These are phyloP conservation scores for Aspergillus luchuensis DNA, from an alignment of 2,329 filamentous ascomycete genomes.

Conservation along the genomic window DNA sequence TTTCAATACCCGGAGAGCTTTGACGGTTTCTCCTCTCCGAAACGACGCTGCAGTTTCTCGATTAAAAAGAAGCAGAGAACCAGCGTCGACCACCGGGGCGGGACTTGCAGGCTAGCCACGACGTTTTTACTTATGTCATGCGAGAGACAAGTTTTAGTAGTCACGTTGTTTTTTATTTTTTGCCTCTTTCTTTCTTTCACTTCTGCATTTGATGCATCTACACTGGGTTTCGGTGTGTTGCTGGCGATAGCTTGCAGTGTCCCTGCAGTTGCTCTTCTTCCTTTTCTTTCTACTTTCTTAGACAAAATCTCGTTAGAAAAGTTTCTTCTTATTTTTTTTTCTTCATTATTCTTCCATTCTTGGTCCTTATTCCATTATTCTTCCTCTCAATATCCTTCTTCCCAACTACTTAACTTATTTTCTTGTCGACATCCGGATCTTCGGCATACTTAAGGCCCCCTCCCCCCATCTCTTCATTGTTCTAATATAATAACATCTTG, in stretches of 20 bases:
- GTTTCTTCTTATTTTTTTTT: slow-evolving; percentile 15
- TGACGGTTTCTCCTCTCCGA: slow-evolving; percentile 17
- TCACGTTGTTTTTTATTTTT: slow-evolving; percentile 8
- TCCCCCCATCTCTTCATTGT: too few relatives aligned
- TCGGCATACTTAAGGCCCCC: too few relatives aligned
- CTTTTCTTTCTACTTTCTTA: slow-evolving; percentile 21
- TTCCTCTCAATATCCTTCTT: too few relatives aligned
- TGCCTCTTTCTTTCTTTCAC: slow-evolving; percentile 19
- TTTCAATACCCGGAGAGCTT: slow-evolving; percentile 32
- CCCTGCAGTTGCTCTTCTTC: neutral
- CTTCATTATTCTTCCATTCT: slow-evolving; percentile 9
- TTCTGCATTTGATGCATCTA: slow-evolving; percentile 24
- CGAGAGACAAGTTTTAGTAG: slow-evolving; percentile 14
- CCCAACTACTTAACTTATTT: too few relatives aligned
- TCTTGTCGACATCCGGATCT: too few relatives aligned
- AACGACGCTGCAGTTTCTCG: slow-evolving; percentile 1
- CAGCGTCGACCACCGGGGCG: slow-evolving; percentile 5
- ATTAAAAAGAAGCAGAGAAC: neutral
- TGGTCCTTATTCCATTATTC: neutral
- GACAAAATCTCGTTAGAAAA: slow-evolving; percentile 31
- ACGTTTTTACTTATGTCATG: slow-evolving; percentile 21
- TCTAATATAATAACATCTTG: too few relatives aligned
- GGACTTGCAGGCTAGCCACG: slow-evolving; percentile 23
- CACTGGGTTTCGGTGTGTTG: slow-evolving; percentile 33
- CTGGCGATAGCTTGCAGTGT: slow-evolving; percentile 18